These are phyloP conservation scores for Metschnikowia matae DNA, from an alignment of 805 yeast species.

Conservation along the genomic window DNA sequence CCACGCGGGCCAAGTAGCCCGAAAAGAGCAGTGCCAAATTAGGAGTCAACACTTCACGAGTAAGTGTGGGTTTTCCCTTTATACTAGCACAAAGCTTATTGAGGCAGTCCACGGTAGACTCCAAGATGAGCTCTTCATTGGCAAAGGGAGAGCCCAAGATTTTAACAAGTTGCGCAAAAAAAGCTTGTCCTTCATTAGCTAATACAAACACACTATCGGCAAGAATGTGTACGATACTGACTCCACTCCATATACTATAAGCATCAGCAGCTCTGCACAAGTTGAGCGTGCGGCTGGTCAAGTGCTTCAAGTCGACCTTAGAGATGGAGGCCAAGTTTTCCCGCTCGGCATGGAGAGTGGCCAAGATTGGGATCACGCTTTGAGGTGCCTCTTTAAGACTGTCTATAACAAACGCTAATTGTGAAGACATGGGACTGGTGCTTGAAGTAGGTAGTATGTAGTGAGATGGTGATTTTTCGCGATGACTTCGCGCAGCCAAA, in stretches of 20 bases:
- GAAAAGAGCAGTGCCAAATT: conserved; percentile 61
- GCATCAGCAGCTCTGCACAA: conserved; percentile 42
- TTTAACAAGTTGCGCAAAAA: conserved; percentile 40
- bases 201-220: conserved; percentile 27
- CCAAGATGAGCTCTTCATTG: conserved; percentile 31
- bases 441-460: not conserved
- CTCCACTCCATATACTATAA: conserved; percentile 53
- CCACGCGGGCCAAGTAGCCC: conserved; percentile 43
- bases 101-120: conserved; percentile 38
- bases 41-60: conserved; percentile 81
- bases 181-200: conserved; percentile 36
- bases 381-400: conserved; percentile 23
- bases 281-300: conserved; percentile 42
- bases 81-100: conserved; percentile 44
- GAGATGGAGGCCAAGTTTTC: conserved; percentile 39
- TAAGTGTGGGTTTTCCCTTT: conserved; percentile 77
- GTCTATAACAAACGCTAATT: conserved; percentile 23
- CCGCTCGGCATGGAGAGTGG: conserved; percentile 26
- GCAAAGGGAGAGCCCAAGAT: conserved; percentile 37
- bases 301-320: conserved; percentile 47
- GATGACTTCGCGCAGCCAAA: not conserved
- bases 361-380: conserved; percentile 29
- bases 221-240: conserved; percentile 48
- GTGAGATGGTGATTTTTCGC: not conserved
- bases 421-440: conserved; percentile 18